A percentile compares a stretch with the other conserved stretches of the same genome.
Evolutionary conservation across 129 eudicot species (phyloP).

Genomic region (Pulicaria dysenterica): DNA sequence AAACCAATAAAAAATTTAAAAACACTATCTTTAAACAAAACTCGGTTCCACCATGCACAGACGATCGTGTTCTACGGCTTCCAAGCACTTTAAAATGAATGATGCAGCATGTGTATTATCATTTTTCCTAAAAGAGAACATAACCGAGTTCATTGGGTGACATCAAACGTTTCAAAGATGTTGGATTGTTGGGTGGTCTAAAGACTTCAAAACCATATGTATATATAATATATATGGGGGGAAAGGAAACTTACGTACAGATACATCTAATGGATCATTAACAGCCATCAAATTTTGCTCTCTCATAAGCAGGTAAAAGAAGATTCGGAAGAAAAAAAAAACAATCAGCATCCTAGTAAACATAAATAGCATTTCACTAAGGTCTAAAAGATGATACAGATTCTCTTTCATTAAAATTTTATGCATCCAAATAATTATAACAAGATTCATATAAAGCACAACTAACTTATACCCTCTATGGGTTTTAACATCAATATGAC

Average conservation of each 20-base stretch:
- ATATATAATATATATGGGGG: too few relatives aligned
- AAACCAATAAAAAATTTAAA: too few relatives aligned
- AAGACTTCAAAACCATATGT: too few relatives aligned
- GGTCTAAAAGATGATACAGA: conserved; percentile 26
- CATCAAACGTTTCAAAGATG: too few relatives aligned
- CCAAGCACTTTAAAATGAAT: too few relatives aligned
- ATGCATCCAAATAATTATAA: conserved; percentile 23
- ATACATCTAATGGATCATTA: neutral
- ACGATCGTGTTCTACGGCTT: too few relatives aligned
- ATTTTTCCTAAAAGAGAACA: too few relatives aligned
- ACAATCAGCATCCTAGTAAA: neutral
- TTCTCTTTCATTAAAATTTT: conserved; percentile 16
- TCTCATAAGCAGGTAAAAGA: neutral
- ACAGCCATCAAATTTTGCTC: neutral
- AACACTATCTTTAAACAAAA: too few relatives aligned
- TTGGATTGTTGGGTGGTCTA: too few relatives aligned
- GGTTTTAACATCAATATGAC: conserved; percentile 23
- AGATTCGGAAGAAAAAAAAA: neutral
- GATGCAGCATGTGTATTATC: too few relatives aligned
- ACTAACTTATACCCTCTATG: conserved; percentile 2
- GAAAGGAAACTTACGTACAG: neutral
- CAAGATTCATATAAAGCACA: neutral
- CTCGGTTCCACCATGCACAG: too few relatives aligned
- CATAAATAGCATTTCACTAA: conserved; percentile 1
- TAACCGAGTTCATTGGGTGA: too few relatives aligned